Evolutionary conservation across 192 early-diverging fungal species (phyloP).

Genomic region (Coemansia sp.): DNA sequence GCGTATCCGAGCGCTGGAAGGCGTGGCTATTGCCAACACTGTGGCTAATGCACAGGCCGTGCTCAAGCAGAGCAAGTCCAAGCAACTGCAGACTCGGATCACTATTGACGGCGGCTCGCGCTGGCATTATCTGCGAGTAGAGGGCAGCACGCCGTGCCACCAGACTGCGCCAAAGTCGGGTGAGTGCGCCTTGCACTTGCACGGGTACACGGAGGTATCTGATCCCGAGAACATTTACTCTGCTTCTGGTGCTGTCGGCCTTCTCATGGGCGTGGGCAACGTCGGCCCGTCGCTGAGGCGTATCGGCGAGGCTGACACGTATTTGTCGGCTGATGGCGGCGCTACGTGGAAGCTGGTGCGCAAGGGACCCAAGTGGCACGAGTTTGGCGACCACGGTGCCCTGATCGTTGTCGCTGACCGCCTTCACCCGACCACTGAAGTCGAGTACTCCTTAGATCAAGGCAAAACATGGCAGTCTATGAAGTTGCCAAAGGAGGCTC

Average conservation of each 20-base stretch:
- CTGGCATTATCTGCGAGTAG: constrained; percentile 60
- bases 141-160: constrained; percentile 54
- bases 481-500: constrained; percentile 71
- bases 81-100: constrained; percentile 68
- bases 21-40: constrained; percentile 80
- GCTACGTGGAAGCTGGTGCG: constrained; percentile 78
- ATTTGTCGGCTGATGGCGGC: constrained; percentile 87
- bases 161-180: constrained; percentile 42
- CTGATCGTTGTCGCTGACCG: constrained; percentile 87
- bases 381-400: constrained; percentile 92
- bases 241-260: constrained; percentile 74
- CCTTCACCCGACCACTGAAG: constrained; percentile 59
- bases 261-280: constrained; percentile 92
- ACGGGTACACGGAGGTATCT: constrained; percentile 84
- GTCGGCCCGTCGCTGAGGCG: constrained; percentile 70
- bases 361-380: constrained; percentile 87
- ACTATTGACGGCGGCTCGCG: constrained; percentile 82
- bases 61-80: constrained; percentile 54
- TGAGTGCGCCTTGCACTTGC: constrained; percentile 76
- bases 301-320: constrained; percentile 78
- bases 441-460: constrained; percentile 78
- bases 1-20: constrained; percentile 80
- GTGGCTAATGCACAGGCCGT: constrained; percentile 70
- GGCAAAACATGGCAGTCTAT: constrained; percentile 68
- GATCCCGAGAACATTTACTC: constrained; percentile 80